A percentile compares a stretch with the other conserved stretches of the same genome.
Evolutionary conservation across 2,329 filamentous ascomycete genomes (phyloP).

Genomic region (Neurospora sp.): DNA sequence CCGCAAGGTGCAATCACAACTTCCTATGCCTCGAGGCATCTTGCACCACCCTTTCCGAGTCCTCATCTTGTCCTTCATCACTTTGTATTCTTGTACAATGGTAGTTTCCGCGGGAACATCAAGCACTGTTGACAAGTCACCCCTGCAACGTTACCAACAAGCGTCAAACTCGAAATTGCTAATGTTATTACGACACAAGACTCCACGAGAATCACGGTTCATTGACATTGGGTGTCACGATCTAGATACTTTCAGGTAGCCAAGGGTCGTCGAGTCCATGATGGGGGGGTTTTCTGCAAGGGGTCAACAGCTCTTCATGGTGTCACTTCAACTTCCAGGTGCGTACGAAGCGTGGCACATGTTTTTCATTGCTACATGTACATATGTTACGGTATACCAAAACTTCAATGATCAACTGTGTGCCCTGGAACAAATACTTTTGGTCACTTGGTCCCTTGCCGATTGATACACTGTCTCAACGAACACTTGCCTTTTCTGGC

Average conservation of each 20-base stretch:
- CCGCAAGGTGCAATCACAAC: not conserved
- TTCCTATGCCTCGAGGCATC: not conserved
- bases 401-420: not conserved
- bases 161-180: not conserved
- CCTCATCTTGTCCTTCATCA: not conserved
- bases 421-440: not conserved
- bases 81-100: not conserved
- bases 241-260: not conserved
- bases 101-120: not conserved
- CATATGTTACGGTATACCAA: not conserved
- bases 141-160: not conserved
- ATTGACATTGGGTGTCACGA: not conserved
- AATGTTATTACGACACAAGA: not conserved
- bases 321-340: not conserved
- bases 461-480: not conserved
- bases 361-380: not conserved
- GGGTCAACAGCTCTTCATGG: not conserved
- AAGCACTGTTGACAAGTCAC: not conserved
- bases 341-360: not conserved
- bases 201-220: not conserved
- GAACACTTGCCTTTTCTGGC: not conserved
- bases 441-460: not conserved
- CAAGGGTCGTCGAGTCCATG: not conserved
- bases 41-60: not conserved
- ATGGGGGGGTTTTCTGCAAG: not conserved